Conservation (phyloP, 495 filamentous ascomycete genomes). For the Penicillium manginii region DNA sequence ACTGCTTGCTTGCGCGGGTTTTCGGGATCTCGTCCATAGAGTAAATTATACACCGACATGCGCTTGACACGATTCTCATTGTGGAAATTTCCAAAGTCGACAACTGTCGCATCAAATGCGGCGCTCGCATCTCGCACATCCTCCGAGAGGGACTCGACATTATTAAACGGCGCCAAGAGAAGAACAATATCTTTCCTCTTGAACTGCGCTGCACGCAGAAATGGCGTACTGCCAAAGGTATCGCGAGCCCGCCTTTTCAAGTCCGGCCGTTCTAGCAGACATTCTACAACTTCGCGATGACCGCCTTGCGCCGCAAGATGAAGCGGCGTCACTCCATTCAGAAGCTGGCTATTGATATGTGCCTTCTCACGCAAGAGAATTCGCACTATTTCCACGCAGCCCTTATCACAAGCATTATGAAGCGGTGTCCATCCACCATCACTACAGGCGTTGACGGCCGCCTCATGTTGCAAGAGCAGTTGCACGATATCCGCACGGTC, state of each 20-base stretch:
- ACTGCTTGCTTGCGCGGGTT: conserved; percentile 55
- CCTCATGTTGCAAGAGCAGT: conserved; percentile 55
- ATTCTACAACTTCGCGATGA: conserved; percentile 58
- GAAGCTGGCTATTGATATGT: conserved; percentile 56
- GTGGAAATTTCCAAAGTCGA: conserved; percentile 70
- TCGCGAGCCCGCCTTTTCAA: conserved; percentile 55
- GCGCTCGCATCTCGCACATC: conserved; percentile 60
- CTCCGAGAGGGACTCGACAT: conserved; percentile 53
- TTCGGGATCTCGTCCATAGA: conserved; percentile 63
- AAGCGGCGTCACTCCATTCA: conserved; percentile 65
- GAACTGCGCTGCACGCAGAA: conserved; percentile 62
- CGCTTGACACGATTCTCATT: conserved; percentile 62
- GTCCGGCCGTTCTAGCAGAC: conserved; percentile 51
- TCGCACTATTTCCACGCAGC: conserved; percentile 50
- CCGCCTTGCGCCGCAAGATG: conserved; percentile 66
- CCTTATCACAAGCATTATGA: conserved; percentile 65
- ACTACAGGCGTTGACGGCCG: conserved; percentile 58
- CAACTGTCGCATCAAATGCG: conserved; percentile 67
- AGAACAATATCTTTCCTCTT: conserved; percentile 60
- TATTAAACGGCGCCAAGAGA: conserved; percentile 58
- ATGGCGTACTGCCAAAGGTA: conserved; percentile 65
- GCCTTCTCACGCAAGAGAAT: conserved; percentile 55
- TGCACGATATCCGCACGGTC: conserved; percentile 57
- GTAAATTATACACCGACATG: conserved; percentile 59
- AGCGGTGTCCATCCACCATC: conserved; percentile 67